Evolutionary conservation across 192 early-diverging fungal genomes (phyloP).

Genomic region (Obelidium mucronatum): DNA sequence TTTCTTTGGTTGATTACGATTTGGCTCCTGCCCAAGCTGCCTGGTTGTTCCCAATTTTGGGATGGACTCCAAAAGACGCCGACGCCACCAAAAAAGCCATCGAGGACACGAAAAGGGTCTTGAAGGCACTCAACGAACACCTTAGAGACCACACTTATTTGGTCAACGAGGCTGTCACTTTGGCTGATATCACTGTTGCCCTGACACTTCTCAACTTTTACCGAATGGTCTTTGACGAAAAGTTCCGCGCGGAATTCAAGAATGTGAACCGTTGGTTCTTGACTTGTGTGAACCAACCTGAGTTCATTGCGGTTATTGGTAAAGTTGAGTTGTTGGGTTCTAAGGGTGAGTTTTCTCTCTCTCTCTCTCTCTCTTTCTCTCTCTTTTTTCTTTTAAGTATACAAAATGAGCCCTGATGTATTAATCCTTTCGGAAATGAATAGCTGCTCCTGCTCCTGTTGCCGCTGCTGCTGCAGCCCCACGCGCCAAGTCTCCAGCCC

Average conservation of each 20-base stretch:
- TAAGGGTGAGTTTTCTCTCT: too few relatives aligned
- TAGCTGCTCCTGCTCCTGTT: constrained; percentile 50
- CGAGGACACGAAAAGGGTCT: constrained; percentile 66
- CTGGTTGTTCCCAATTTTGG: constrained; percentile 59
- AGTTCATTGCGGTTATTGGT: constrained; percentile 83
- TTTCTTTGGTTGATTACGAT: constrained; percentile 59
- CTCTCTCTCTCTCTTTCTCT: too few relatives aligned
- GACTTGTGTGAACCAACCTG: constrained; percentile 80
- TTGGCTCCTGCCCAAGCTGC: constrained; percentile 46
- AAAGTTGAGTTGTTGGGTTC: constrained; percentile 48
- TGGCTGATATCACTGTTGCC: constrained; percentile 84
- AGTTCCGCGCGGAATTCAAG: constrained; percentile 82
- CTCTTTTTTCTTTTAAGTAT: neutral
- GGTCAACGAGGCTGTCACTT: constrained; percentile 88
- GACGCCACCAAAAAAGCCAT: constrained; percentile 71
- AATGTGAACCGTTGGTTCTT: constrained; percentile 93
- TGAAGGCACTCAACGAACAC: constrained; percentile 77
- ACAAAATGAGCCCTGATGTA: too few relatives aligned
- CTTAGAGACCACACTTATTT: constrained; percentile 87
- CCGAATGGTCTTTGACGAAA: constrained; percentile 67
- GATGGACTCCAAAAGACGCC: constrained; percentile 48
- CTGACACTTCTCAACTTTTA: constrained; percentile 61
- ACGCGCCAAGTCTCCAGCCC: neutral
- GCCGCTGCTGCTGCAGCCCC: constrained; percentile 17
- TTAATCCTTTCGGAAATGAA: too few relatives aligned